These are phyloP conservation scores for Eimeria tenella DNA, from an alignment of 169 alveolate genomes.

Conservation along the genomic window DNA sequence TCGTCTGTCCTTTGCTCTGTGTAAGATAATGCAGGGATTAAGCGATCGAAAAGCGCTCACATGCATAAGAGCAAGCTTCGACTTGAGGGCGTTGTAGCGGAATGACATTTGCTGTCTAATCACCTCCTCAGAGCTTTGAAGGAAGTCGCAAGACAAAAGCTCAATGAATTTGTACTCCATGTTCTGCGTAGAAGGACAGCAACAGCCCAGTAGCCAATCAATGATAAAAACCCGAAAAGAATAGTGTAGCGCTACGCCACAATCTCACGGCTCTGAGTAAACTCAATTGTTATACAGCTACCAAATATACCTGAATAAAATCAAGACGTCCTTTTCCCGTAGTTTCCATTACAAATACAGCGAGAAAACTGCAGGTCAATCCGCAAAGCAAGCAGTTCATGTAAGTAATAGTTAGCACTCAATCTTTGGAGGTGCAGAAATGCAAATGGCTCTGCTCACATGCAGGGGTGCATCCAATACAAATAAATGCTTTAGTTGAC, in stretches of 20 bases:
- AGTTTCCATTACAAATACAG: conserved; percentile 90
- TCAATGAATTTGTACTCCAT: conserved; percentile 97
- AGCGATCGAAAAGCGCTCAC: conserved; percentile 81
- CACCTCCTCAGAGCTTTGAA: conserved; percentile 93
- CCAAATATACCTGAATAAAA: conserved; percentile 86
- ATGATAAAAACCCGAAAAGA: background rate
- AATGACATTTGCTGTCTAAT: conserved; percentile 93
- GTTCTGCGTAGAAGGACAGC: conserved; percentile 84
- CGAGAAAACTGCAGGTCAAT: conserved; percentile 86
- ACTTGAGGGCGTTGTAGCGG: conserved; percentile 91
- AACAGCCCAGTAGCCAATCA: background rate
- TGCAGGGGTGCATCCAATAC: background rate
- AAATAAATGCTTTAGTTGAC: background rate
- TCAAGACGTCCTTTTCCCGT: conserved; percentile 92
- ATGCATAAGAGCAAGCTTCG: conserved; percentile 91
- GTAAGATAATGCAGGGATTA: conserved; percentile 5
- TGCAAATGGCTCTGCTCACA: background rate
- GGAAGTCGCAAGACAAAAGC: conserved; percentile 92
- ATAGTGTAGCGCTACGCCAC: too few species aligned
- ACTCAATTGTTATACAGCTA: background rate
- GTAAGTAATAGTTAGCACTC: background rate
- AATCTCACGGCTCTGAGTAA: too few species aligned
- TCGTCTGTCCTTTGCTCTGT: too few species aligned
- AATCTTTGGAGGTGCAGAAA: background rate
- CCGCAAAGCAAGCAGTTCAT: background rate